Evolutionary conservation across 805 yeast species (phyloP).

Genomic region (Soucietia sequanensis): DNA sequence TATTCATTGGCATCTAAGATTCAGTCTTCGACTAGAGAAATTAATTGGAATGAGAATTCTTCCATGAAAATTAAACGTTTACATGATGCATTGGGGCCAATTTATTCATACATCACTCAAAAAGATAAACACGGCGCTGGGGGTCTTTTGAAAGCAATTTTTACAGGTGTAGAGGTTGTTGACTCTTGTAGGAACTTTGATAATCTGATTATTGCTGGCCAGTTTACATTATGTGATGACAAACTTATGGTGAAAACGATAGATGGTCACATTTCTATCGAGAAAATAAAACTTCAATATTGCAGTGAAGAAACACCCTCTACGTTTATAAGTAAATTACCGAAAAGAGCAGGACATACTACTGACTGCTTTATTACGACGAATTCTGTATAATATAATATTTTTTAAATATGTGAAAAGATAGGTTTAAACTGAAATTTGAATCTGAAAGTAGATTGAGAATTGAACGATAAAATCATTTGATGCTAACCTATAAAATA

Average conservation of each 20-base stretch:
- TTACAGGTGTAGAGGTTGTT: conserved; percentile 35
- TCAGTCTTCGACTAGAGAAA: conserved; percentile 35
- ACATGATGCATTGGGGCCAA: conserved; percentile 54
- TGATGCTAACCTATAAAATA: conserved; percentile 16
- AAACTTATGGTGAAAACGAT: conserved; percentile 40
- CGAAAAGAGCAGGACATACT: conserved; percentile 52
- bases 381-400: no score
- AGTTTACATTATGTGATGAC: conserved; percentile 15
- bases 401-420: no score
- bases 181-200: conserved; percentile 2
- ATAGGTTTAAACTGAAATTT: no score
- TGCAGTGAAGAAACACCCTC: conserved; percentile 44
- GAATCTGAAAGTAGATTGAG: no score
- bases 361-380: no score
- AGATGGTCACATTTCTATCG: conserved; percentile 41
- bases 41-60: conserved; percentile 46
- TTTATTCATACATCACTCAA: conserved; percentile 42
- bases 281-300: conserved; percentile 53
- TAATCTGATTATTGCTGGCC: conserved; percentile 25
- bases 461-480: background rate
- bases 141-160: conserved; percentile 39
- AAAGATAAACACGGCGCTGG: no score
- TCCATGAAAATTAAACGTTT: conserved; percentile 41
- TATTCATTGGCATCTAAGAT: conserved; percentile 62
- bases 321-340: conserved; percentile 42